A percentile compares a stretch with the other conserved stretches of the same genome.
phyloP scores from a whole-genome alignment of 768 basidiomycete species.

The Kondoa subrosea region DNA sequence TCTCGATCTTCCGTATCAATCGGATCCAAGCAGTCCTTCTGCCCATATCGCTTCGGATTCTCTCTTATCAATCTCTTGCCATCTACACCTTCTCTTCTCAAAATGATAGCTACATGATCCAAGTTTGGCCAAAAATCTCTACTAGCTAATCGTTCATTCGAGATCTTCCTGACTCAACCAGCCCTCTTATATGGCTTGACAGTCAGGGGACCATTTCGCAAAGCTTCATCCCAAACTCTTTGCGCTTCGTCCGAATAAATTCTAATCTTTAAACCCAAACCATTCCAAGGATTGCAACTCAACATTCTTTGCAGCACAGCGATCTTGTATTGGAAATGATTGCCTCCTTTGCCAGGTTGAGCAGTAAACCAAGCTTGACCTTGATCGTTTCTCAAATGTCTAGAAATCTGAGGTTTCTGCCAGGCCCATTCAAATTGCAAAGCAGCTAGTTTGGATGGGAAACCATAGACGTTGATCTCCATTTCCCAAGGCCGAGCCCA shows the following conservation, averaged over 20 bases:
- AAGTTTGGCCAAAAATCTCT: conserved; percentile 8
- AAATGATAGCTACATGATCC: conserved; percentile 21
- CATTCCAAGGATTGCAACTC: conserved; percentile 30
- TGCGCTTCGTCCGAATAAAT: conserved; percentile 30
- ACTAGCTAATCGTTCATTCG: conserved; percentile 4
- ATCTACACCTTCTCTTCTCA: conserved; percentile 28
- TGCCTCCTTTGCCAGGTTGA: conserved; percentile 17
- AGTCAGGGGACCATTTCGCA: conserved; percentile 8
- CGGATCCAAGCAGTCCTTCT: conserved; percentile 19
- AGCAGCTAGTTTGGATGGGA: conserved; percentile 36
- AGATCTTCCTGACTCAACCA: conserved; percentile 14
- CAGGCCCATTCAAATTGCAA: conserved; percentile 37
- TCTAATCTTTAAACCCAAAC: conserved; percentile 30
- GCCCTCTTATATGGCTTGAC: conserved; percentile 15
- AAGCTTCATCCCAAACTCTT: conserved; percentile 25
- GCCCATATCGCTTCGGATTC: conserved; percentile 16
- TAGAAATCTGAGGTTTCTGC: conserved; percentile 35
- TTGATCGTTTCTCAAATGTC: conserved; percentile 28
- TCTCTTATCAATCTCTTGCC: conserved; percentile 21
- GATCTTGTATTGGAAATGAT: conserved; percentile 23
- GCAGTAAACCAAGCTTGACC: conserved; percentile 10
- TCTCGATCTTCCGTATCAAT: conserved; percentile 31
- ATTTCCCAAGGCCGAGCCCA: conserved; percentile 32
- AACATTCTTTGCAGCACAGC: conserved; percentile 33
- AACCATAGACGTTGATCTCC: conserved; percentile 36